Evolutionary conservation across 2,329 filamentous ascomycete genomes (phyloP).

Genomic region (Venturia effusa): DNA sequence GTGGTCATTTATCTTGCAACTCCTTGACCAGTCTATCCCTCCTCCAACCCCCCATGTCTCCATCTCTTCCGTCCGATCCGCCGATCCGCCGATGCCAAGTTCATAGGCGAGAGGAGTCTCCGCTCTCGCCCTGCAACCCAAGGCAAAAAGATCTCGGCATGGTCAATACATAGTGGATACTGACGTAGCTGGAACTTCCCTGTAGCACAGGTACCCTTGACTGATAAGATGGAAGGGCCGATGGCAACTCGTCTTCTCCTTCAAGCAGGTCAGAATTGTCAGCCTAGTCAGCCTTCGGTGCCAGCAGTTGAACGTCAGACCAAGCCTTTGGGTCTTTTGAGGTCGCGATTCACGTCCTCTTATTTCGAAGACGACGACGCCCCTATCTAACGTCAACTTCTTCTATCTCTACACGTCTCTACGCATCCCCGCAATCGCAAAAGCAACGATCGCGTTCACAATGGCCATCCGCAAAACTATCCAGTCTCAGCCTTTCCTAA

Average conservation of each 20-base stretch:
- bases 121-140: neutral
- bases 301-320: neutral
- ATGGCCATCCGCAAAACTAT: slow-evolving; percentile 7
- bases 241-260: neutral
- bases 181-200: neutral
- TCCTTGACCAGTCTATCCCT: no score
- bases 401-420: no score
- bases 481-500: slow-evolving; percentile 9
- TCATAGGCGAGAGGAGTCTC: neutral
- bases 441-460: neutral
- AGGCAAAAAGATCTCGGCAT: neutral
- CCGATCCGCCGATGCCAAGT: neutral
- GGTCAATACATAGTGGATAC: neutral
- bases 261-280: neutral
- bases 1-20: no score
- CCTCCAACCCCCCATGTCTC: neutral
- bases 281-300: neutral
- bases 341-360: no score
- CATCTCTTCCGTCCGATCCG: neutral
- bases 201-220: neutral
- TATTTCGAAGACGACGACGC: no score
- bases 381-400: neutral
- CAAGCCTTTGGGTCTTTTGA: neutral
- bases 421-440: neutral
- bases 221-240: neutral